Evolutionary conservation across 495 filamentous ascomycete species (phyloP).

Genomic region (Penicillium daleae): DNA sequence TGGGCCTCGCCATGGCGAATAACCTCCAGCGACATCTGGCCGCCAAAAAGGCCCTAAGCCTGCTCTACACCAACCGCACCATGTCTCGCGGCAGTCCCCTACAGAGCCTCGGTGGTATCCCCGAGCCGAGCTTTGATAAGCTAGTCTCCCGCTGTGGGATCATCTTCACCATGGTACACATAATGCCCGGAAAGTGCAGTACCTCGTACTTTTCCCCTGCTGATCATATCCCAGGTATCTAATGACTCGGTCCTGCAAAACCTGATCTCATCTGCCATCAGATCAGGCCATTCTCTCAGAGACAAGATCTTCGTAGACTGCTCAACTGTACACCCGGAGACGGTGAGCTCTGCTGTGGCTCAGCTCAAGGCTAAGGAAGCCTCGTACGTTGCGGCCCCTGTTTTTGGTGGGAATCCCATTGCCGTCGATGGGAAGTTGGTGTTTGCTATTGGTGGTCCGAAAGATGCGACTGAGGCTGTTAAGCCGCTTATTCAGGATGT

Average conservation of each 20-base stretch:
- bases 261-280: slow-evolving; percentile 38
- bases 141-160: slow-evolving; percentile 44
- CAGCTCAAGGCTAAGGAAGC: slow-evolving; percentile 41
- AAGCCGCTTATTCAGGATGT: slow-evolving; percentile 52
- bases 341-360: slow-evolving; percentile 39
- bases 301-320: slow-evolving; percentile 56
- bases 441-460: slow-evolving; percentile 49
- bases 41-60: slow-evolving; percentile 37
- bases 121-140: slow-evolving; percentile 41
- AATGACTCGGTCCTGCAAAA: slow-evolving; percentile 45
- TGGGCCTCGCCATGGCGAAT: slow-evolving; percentile 54
- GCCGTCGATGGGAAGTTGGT: slow-evolving; percentile 51
- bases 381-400: slow-evolving; percentile 47
- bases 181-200: not conserved
- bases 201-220: not conserved
- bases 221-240: slow-evolving; percentile 35
- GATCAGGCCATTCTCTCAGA: slow-evolving; percentile 38
- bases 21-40: slow-evolving; percentile 52
- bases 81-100: slow-evolving; percentile 45
- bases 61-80: slow-evolving; percentile 51
- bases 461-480: slow-evolving; percentile 37
- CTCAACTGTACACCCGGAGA: slow-evolving; percentile 50
- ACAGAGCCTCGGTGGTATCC: slow-evolving; percentile 38
- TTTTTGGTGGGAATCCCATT: slow-evolving; percentile 51
- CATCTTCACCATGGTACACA: slow-evolving; percentile 50